phyloP scores from a whole-genome alignment of 2,329 filamentous ascomycete genomes.

The Colletotrichum costaricense region DNA sequence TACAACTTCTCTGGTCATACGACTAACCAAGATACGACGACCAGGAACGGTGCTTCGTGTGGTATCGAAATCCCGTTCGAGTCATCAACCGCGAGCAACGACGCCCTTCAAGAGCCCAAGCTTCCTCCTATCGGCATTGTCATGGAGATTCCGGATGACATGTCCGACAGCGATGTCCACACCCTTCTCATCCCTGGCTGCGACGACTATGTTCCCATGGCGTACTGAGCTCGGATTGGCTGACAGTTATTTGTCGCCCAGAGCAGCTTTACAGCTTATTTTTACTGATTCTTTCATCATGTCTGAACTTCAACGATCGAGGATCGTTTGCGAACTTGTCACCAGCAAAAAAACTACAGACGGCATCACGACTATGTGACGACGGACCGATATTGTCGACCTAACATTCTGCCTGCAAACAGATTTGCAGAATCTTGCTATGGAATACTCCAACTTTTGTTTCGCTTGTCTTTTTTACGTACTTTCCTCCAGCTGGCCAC shows the following conservation, averaged over 20 bases:
- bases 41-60: not conserved
- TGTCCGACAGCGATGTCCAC: slow-evolving; percentile 29
- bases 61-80: not conserved
- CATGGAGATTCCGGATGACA: slow-evolving; percentile 32
- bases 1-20: not conserved
- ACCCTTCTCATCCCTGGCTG: slow-evolving; percentile 30
- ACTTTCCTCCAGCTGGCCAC: slow-evolving; percentile 23
- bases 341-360: not conserved
- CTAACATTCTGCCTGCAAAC: slow-evolving; percentile 23
- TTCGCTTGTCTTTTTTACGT: slow-evolving; percentile 32
- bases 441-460: slow-evolving; percentile 21
- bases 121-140: slow-evolving; percentile 18
- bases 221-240: not conserved
- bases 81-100: not conserved
- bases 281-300: not conserved
- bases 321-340: not conserved
- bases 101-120: not conserved
- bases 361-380: not conserved
- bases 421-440: slow-evolving; percentile 28
- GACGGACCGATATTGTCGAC: slow-evolving; percentile 27
- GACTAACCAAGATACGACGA: not conserved
- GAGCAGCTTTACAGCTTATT: not conserved
- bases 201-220: slow-evolving; percentile 28
- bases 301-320: slow-evolving; percentile 8
- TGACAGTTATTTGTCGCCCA: not conserved